These are phyloP conservation scores for Chaetomium sp. DNA, from an alignment of 2,329 filamentous ascomycete genomes.

Conservation along the genomic window DNA sequence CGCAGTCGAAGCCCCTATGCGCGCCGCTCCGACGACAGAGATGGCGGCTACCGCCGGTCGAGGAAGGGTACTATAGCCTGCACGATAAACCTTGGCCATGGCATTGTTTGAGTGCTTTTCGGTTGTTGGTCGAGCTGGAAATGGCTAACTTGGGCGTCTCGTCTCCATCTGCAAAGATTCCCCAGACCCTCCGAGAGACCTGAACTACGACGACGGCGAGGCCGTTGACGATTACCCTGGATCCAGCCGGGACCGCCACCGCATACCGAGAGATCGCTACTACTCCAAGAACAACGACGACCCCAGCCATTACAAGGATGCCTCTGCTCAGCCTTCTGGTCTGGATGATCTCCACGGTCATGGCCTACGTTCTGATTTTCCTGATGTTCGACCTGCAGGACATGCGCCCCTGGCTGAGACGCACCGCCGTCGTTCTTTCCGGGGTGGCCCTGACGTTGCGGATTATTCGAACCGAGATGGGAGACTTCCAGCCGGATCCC, in stretches of 20 bases:
- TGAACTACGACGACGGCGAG: constrained; percentile 35
- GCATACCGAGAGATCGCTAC: background rate
- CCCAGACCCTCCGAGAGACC: constrained; percentile 28
- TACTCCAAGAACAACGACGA: background rate
- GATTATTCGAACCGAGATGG: constrained; percentile 12
- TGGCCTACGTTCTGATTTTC: constrained; percentile 1
- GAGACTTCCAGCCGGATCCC: background rate
- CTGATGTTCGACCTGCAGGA: background rate
- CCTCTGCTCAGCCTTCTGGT: background rate
- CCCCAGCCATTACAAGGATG: constrained; percentile 3
- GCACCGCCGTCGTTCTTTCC: background rate
- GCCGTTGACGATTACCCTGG: constrained; percentile 13
- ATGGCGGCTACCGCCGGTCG: constrained; percentile 49
- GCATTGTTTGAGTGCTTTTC: constrained; percentile 24
- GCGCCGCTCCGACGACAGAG: constrained; percentile 34
- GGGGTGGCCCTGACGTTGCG: background rate
- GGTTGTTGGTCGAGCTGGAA: constrained; percentile 25
- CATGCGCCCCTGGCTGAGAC: background rate
- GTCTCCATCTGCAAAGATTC: constrained; percentile 27
- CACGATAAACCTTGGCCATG: constrained; percentile 25
- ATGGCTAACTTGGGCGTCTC: constrained; percentile 34
- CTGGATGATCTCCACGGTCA: background rate
- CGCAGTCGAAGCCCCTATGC: constrained; percentile 33
- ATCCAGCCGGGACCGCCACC: constrained; percentile 1
- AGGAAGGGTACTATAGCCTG: constrained; percentile 47